Base-by-base conservation (phyloP, 2,329 filamentous ascomycete species). In the Ceratocystis ficicola region DNA sequence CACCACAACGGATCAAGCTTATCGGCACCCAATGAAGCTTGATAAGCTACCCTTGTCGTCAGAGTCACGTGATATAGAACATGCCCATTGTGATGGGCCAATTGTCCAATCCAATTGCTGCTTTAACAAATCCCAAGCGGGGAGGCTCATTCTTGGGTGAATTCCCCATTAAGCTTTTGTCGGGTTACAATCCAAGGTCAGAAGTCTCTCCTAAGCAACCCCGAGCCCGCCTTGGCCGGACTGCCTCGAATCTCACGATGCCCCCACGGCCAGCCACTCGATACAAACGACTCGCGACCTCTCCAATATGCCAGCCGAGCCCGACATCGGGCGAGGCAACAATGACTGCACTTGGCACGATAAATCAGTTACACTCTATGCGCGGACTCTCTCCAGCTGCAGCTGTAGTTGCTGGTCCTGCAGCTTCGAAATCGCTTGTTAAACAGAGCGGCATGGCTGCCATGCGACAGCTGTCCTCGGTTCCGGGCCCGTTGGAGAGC, bases 401-500 rank as follows among this genome's bases (percentile, higher is more conserved):
- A 15, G 61, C 61, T n/a, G 12, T 25, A 32, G 15, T 20, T 8
- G 6, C 50, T 30, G 22, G 30, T 20, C 17, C 17, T 41, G n/a
- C 17, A 12, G n/a, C 15, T 15, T 44, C 63, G 1, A 55, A 32
- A 20, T 5, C 55, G 32, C 6, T n/a, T 30, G 32, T 30, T 8
- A 36, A 28, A 36, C 55, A 17, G 8, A 6, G 17, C 55, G 28
- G 28, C 17, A 8, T 17, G 4, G 15, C n/a, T 25, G 12, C 22
- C 7, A 30, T 41, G 28, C 73, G 76, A 61, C 70, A 68, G 36
- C 68, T 78, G 12, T 77, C 75, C 70, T 80, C 78, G 30, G 75
- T 78, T 5, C 79, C 80, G 0, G 82, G 82, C 0, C 81, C 82
- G 0, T 75, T 85, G 68, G 83, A 85, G 73, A 79, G 76, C 70